Evolutionary conservation across 1,284 basidiomycete species (phyloP).

Genomic region (Apiotrichum gracile): DNA sequence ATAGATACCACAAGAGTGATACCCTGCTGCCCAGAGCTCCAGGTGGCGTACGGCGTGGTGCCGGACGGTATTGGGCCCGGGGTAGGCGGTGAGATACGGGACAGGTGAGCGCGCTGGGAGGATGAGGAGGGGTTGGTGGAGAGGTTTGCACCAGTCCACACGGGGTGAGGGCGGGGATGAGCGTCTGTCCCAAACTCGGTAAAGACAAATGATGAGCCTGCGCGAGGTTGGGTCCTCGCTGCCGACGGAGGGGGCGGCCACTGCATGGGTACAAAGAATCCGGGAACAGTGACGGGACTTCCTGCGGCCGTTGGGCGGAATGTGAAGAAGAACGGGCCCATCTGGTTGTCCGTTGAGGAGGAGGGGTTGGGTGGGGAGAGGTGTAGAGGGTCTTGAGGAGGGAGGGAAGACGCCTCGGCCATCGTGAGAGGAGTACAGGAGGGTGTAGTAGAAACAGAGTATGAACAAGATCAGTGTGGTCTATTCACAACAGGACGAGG

Average conservation of each 20-base stretch:
- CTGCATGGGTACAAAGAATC: conserved; percentile 1
- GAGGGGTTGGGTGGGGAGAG: neutral
- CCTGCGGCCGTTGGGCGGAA: neutral
- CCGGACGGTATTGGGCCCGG: no score
- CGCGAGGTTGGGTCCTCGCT: neutral
- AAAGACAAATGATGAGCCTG: conserved; percentile 1
- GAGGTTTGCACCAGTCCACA: neutral
- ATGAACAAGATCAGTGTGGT: no score
- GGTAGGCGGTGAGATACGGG: neutral
- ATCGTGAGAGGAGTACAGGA: no score
- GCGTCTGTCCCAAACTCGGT: neutral
- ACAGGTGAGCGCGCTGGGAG: neutral
- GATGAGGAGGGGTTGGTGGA: neutral
- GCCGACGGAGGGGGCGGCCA: neutral
- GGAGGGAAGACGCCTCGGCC: no score
- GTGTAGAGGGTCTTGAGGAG: neutral
- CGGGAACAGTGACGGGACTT: conserved; percentile 1
- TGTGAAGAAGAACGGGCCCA: conserved; percentile 11
- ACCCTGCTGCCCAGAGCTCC: neutral
- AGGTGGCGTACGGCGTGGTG: neutral
- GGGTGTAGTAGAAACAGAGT: no score
- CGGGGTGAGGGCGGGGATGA: neutral
- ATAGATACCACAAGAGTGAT: neutral
- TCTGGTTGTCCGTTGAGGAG: no score
- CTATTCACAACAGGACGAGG: no score